A percentile compares a stretch with the other conserved stretches of the same genome.
These are phyloP conservation scores for Daldinia sp. DNA, from an alignment of 2,329 filamentous ascomycete genomes.

Conservation along the genomic window DNA sequence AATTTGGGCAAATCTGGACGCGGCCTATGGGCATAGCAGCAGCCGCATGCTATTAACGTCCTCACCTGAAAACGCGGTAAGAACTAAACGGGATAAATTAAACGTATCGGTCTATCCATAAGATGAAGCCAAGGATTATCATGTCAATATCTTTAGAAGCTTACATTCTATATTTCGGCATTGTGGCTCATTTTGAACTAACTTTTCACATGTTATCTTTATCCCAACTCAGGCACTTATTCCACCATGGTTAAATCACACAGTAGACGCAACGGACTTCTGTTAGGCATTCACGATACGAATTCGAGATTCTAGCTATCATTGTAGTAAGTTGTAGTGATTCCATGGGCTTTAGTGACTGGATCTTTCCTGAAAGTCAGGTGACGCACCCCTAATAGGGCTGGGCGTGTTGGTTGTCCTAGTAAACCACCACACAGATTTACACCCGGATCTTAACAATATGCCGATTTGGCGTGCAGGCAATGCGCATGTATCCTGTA, in stretches of 20 bases:
- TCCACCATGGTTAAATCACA: neutral
- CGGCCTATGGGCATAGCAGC: constrained; percentile 8
- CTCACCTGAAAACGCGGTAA: constrained; percentile 14
- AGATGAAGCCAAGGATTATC: neutral
- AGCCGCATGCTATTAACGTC: constrained; percentile 28
- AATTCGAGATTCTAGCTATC: neutral
- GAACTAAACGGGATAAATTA: neutral
- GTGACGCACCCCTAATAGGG: constrained; percentile 28
- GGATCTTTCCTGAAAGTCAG: constrained; percentile 20
- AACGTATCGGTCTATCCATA: neutral
- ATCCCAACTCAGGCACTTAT: neutral
- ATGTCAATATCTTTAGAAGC: neutral
- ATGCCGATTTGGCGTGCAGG: constrained; percentile 39
- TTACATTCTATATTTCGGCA: neutral
- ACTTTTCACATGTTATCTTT: neutral
- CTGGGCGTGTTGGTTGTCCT: constrained; percentile 35
- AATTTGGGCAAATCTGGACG: neutral
- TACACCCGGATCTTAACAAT: constrained; percentile 42
- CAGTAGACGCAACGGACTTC: neutral
- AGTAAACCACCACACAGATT: constrained; percentile 38
- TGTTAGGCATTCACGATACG: neutral
- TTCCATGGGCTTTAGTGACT: constrained; percentile 20
- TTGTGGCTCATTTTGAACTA: neutral
- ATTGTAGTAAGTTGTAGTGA: constrained; percentile 39
- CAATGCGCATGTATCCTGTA: constrained; percentile 27